Percentiles rank a stretch among this genome's conserved stretches.
Evolutionary conservation across 192 early-diverging fungal species (phyloP).

Genomic region (Dissophora ornata): DNA sequence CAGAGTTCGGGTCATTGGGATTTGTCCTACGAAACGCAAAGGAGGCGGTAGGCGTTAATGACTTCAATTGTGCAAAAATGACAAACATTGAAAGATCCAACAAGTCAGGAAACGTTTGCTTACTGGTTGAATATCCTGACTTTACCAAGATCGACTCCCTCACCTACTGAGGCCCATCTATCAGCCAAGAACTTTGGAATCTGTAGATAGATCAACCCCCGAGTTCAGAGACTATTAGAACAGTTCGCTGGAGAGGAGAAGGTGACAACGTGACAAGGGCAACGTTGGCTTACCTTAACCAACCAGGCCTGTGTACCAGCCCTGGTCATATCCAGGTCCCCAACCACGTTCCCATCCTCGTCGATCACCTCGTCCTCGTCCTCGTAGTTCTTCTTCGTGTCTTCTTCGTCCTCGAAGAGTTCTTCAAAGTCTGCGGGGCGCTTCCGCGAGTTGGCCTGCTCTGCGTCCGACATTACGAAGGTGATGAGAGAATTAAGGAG

Average conservation of each 20-base stretch:
- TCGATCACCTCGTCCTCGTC: slow-evolving; percentile 61
- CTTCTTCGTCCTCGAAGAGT: slow-evolving; percentile 61
- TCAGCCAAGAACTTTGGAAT: slow-evolving; percentile 91
- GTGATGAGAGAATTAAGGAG: no score
- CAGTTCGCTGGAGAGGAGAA: neutral
- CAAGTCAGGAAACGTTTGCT: no score
- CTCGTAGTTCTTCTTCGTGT: slow-evolving; percentile 45
- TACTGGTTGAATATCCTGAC: slow-evolving; percentile 78
- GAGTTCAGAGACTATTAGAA: no score
- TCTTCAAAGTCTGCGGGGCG: slow-evolving; percentile 60
- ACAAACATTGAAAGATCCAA: no score
- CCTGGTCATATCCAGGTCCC: slow-evolving; percentile 74
- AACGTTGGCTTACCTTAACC: slow-evolving; percentile 86
- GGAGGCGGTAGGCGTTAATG: no score
- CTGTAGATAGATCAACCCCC: slow-evolving; percentile 32
- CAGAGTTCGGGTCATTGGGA: slow-evolving; percentile 57
- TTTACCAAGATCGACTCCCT: slow-evolving; percentile 80
- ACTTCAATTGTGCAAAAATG: no score
- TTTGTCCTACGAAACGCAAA: slow-evolving; percentile 10
- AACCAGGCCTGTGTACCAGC: slow-evolving; percentile 88
- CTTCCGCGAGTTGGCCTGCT: slow-evolving; percentile 24
- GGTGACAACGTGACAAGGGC: neutral
- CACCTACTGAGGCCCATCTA: slow-evolving; percentile 76
- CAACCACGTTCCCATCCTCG: slow-evolving; percentile 75
- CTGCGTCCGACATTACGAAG: slow-evolving; percentile 37